Evolutionary conservation across 2,329 filamentous ascomycete genomes (phyloP).

Genomic region (Cladosporium sphaerospermum): DNA sequence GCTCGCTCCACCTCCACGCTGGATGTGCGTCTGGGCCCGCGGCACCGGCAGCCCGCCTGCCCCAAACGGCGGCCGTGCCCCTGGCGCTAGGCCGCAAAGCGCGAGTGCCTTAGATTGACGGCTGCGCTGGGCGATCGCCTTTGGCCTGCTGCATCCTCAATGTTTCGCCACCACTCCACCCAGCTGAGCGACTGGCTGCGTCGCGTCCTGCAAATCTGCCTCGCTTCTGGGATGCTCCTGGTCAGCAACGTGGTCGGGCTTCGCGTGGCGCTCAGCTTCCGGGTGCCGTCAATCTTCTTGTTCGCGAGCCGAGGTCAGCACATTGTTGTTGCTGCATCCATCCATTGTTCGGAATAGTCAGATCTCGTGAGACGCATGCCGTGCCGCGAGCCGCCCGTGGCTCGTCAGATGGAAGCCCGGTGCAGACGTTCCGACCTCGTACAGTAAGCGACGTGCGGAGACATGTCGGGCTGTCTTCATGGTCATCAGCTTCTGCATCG

Average conservation of each 20-base stretch:
- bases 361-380: too few species aligned
- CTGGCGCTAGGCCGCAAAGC: constrained; percentile 7
- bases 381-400: too few species aligned
- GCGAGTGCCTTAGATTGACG: neutral
- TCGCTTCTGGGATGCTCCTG: neutral
- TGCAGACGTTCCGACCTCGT: too few species aligned
- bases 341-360: too few species aligned
- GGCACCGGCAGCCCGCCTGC: neutral
- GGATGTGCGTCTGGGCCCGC: constrained; percentile 4
- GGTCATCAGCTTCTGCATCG: too few species aligned
- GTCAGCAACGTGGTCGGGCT: constrained; percentile 1
- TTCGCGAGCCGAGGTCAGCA: too few species aligned
- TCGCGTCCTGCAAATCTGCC: neutral
- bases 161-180: constrained; percentile 10
- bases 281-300: too few species aligned
- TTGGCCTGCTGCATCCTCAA: constrained; percentile 2
- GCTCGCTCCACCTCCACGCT: constrained; percentile 1
- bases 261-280: neutral
- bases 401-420: too few species aligned
- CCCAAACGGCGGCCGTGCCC: constrained; percentile 5
- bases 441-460: too few species aligned
- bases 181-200: neutral
- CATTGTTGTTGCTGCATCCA: too few species aligned
- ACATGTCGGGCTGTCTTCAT: too few species aligned
- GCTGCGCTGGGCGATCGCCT: neutral